Base-by-base conservation (phyloP, 179 eudicot species). In the Vitellaria paradoxa region DNA sequence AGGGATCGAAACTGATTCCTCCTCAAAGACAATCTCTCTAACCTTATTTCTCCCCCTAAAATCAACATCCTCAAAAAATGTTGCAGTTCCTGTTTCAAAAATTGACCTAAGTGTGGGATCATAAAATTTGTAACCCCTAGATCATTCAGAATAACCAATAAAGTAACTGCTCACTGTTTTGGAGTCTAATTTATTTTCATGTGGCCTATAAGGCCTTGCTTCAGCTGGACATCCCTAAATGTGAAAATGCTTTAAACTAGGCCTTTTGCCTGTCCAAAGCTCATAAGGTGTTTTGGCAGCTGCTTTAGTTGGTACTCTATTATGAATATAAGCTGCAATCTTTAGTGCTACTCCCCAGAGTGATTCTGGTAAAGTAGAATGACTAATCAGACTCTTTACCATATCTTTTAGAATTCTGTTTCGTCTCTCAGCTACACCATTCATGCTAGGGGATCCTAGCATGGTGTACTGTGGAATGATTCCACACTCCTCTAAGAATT, bases 181-280 rank as follows among this genome's bases (percentile, higher is more conserved):
- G n/a, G 15, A 15, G 17, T 23, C 75, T 47, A 72, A 15, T 24
- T 56, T 72, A 9, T 23, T 21, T 9, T 55, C 18, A 21, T 24
- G 17, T 24, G 45, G 42, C 5, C n/a, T 55, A 23, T 55, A 72
- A 50, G 21, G 40, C 46, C 63, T 72, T 55, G 23, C 61, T 2
- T 72, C 42, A 72, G 9, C 61, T 55, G 24, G n/a, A n/a, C n/a
- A n/a, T n/a, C n/a, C n/a, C n/a, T n/a, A 70, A 70, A 70, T 20
- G 9, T 50, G 74, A 10, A 70, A 47, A 70, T 70, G 57, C 0
- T 50, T 47, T 50, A 70, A 70, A 70, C 57, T 70, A 15, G 74
- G 74, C 60, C 21, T 70, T 13, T 50, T 9, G 6, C 60, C 14
- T 18, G 13, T 70, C 74, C 56, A 70, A 15, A 46, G 30, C 18